phyloP scores from a whole-genome alignment of 1,284 basidiomycete genomes.

The Marasmius fiardii region DNA sequence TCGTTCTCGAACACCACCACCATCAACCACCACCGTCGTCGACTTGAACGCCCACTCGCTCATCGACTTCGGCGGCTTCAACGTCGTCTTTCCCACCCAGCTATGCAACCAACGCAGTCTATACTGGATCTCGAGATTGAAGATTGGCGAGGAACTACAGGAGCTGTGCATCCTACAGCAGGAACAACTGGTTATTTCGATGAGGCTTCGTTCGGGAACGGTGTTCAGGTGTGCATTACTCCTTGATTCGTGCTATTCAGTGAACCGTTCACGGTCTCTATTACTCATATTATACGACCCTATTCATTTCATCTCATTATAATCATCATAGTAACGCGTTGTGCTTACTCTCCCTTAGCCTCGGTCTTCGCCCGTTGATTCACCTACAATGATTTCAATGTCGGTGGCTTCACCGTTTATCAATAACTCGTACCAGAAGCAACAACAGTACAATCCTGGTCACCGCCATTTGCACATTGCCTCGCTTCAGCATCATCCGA shows the following conservation, averaged over 20 bases:
- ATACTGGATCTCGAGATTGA: constrained; percentile 4
- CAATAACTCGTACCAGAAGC: neutral
- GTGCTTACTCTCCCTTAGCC: neutral
- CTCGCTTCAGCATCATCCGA: neutral
- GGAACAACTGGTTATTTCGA: neutral
- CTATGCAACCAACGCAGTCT: neutral
- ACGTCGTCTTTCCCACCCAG: neutral
- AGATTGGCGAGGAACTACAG: neutral
- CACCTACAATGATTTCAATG: neutral
- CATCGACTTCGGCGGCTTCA: neutral
- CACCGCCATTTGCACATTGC: neutral
- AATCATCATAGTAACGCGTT: neutral
- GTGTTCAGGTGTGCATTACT: neutral
- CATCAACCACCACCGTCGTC: neutral
- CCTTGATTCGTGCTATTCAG: neutral
- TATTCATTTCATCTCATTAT: neutral
- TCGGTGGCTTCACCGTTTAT: neutral
- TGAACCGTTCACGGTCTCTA: neutral
- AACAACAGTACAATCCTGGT: neutral
- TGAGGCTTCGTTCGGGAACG: neutral
- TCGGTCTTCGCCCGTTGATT: neutral
- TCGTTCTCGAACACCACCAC: neutral
- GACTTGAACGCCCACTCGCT: neutral
- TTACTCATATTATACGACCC: neutral
- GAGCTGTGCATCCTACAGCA: neutral